Percentiles rank a stretch among this genome's conserved stretches.
Conservation (phyloP, 148 eudicot genomes). For the Talinum fruticosum region DNA sequence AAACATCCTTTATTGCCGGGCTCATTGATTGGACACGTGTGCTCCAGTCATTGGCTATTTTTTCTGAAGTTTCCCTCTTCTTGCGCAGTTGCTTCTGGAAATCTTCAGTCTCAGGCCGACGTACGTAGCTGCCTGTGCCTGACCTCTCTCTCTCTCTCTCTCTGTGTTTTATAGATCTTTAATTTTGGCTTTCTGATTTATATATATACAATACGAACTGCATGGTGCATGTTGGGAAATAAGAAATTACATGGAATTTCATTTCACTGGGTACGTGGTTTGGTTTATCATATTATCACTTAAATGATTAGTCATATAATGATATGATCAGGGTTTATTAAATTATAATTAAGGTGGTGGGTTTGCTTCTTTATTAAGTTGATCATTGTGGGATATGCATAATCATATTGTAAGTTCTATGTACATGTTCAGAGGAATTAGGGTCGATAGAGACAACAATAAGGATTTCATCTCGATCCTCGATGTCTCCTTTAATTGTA, state of each 20-base stretch:
- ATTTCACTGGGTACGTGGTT: too few relatives aligned
- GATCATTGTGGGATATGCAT: too few relatives aligned
- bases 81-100: constrained; percentile 18
- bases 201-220: not conserved
- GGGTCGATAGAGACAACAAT: too few relatives aligned
- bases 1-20: not conserved
- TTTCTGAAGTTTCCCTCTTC: constrained; percentile 10
- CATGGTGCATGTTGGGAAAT: not conserved
- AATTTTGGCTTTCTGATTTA: not conserved
- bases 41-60: not conserved
- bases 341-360: too few relatives aligned
- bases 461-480: too few relatives aligned
- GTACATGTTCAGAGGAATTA: too few relatives aligned
- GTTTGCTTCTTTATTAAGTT: too few relatives aligned
- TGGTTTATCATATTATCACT: too few relatives aligned
- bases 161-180: not conserved
- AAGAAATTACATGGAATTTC: not conserved
- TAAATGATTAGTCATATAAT: too few relatives aligned
- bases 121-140: not conserved
- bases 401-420: too few relatives aligned
- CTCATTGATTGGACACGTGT: not conserved
- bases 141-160: not conserved
- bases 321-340: too few relatives aligned
- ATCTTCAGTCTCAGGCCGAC: not conserved
- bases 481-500: too few relatives aligned